Evolutionary conservation across 2,329 filamentous ascomycete species (phyloP).

Genomic region (Nothophaeocryptopus gaeumannii): DNA sequence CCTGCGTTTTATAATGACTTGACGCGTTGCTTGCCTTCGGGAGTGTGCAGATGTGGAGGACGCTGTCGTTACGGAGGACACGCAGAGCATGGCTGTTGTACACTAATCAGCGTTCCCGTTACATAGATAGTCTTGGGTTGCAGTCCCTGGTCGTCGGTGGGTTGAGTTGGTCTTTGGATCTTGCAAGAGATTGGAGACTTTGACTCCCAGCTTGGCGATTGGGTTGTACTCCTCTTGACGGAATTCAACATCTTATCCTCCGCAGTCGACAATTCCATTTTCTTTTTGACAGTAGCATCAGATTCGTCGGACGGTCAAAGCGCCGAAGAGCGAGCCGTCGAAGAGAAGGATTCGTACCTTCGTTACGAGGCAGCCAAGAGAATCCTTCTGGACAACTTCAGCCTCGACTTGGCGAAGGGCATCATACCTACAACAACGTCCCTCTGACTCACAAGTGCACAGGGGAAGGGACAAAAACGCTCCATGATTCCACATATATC

Average conservation of each 20-base stretch:
- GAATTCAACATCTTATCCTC: not conserved
- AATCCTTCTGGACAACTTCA: too few relatives aligned
- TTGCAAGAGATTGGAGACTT: conserved; percentile 10
- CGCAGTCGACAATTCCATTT: too few relatives aligned
- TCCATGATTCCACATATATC: too few relatives aligned
- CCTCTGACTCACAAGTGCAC: too few relatives aligned
- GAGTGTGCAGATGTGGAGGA: conserved; percentile 1
- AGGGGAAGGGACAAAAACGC: too few relatives aligned
- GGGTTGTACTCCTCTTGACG: conserved; percentile 22
- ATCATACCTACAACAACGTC: too few relatives aligned
- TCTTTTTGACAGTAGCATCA: too few relatives aligned
- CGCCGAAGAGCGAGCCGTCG: too few relatives aligned
- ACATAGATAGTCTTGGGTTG: conserved; percentile 21
- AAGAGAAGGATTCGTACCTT: too few relatives aligned
- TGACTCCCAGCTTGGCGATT: conserved; percentile 14
- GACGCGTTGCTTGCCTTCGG: conserved; percentile 3
- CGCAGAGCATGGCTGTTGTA: not conserved
- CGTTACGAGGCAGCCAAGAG: too few relatives aligned
- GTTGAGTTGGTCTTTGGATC: conserved; percentile 5
- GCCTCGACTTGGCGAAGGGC: too few relatives aligned
- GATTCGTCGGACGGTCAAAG: too few relatives aligned
- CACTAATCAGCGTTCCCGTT: not conserved
- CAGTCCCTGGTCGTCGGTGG: conserved; percentile 17
- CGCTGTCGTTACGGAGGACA: not conserved
- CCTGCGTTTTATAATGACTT: not conserved